These are phyloP conservation scores for Amylocystis lapponica DNA, from an alignment of 768 basidiomycete species.

Conservation along the genomic window DNA sequence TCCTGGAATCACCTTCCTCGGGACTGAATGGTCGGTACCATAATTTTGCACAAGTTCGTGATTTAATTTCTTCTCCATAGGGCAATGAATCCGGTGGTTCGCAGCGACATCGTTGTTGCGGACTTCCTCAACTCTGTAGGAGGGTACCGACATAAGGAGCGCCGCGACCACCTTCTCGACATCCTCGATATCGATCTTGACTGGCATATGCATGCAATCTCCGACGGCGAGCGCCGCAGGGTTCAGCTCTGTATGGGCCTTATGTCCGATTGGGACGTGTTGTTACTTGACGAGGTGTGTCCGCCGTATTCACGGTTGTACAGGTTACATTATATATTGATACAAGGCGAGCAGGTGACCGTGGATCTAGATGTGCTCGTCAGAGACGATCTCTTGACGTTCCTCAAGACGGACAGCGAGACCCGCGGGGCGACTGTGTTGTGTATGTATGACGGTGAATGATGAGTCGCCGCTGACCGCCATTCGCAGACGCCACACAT, in stretches of 20 bases:
- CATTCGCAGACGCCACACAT: slow-evolving; percentile 79
- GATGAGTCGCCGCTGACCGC: slow-evolving; percentile 5
- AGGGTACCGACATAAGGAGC: slow-evolving; percentile 88
- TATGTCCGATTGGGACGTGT: slow-evolving; percentile 90
- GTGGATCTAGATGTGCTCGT: slow-evolving; percentile 97
- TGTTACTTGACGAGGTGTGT: slow-evolving; percentile 87
- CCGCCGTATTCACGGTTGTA: background rate
- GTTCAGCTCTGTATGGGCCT: slow-evolving; percentile 96
- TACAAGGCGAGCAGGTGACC: slow-evolving; percentile 59
- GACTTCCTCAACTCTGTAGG: slow-evolving; percentile 96
- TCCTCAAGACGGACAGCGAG: slow-evolving; percentile 80
- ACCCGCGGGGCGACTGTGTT: slow-evolving; percentile 80
- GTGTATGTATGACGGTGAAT: slow-evolving; percentile 41
- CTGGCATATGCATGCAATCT: slow-evolving; percentile 95
- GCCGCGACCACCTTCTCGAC: slow-evolving; percentile 80
- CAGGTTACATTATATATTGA: background rate
- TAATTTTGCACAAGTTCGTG: slow-evolving; percentile 26
- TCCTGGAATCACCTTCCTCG: slow-evolving; percentile 76
- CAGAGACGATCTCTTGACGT: slow-evolving; percentile 82
- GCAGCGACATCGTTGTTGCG: slow-evolving; percentile 89
- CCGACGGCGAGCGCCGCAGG: slow-evolving; percentile 89
- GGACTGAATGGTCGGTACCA: slow-evolving; percentile 99
- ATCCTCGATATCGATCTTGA: slow-evolving; percentile 93
- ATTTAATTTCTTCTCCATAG: slow-evolving; percentile 29
- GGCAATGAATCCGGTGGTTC: slow-evolving; percentile 97